Evolutionary conservation across 257 asterid genomes (phyloP).

Genomic region (Solanum ossicruentum): DNA sequence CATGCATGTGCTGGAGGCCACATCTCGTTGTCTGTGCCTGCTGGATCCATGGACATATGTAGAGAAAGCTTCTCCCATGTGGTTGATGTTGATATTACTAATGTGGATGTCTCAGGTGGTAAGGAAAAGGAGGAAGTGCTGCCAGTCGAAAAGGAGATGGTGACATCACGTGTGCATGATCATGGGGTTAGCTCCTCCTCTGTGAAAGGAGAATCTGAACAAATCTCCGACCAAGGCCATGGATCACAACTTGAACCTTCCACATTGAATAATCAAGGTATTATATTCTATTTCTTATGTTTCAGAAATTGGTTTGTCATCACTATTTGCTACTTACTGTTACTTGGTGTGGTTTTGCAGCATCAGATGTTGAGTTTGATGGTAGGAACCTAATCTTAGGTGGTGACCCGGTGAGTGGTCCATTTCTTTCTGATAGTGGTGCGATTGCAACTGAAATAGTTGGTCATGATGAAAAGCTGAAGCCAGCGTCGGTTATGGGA

Average conservation of each 20-base stretch:
- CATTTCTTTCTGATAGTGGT: background rate
- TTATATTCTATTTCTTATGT: background rate
- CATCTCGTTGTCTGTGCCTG: constrained; percentile 12
- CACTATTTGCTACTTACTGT: background rate
- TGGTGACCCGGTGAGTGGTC: background rate
- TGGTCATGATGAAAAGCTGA: background rate
- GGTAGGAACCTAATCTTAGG: constrained; percentile 16
- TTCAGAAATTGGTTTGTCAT: background rate
- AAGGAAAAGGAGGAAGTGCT: constrained; percentile 6
- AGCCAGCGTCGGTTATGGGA: background rate
- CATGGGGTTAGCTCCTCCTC: background rate
- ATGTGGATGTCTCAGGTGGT: constrained; percentile 13
- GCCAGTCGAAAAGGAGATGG: constrained; percentile 9
- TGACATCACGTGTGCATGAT: background rate
- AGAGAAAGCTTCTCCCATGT: constrained; percentile 9
- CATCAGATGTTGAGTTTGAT: constrained; percentile 26
- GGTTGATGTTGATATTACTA: constrained; percentile 14
- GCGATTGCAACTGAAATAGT: background rate
- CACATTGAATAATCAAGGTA: constrained; percentile 26
- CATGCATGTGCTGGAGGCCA: constrained; percentile 15
- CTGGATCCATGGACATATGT: constrained; percentile 19
- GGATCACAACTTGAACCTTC: constrained; percentile 18
- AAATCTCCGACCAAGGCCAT: constrained; percentile 10
- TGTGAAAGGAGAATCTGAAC: background rate
- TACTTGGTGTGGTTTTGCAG: constrained; percentile 27